A percentile compares a stretch with the other conserved stretches of the same genome.
These are phyloP conservation scores for Pseudopyricularia javanii DNA, from an alignment of 2,329 filamentous ascomycete species.

Conservation along the genomic window DNA sequence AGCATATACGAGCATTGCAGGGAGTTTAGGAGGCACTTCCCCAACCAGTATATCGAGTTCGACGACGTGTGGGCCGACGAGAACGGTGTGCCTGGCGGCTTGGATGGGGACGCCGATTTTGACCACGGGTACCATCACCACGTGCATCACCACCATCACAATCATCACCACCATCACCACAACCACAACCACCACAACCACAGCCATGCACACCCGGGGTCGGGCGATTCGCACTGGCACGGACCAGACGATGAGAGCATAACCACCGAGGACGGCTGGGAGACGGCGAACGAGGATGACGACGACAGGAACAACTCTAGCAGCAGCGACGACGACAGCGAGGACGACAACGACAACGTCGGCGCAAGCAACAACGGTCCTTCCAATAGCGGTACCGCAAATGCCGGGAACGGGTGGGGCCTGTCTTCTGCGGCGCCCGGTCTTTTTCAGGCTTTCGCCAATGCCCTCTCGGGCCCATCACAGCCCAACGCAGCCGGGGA, in stretches of 20 bases:
- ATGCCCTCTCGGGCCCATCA: neutral
- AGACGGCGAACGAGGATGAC: constrained; percentile 2
- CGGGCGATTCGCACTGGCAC: neutral
- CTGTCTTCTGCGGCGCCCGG: neutral
- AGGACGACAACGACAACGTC: neutral
- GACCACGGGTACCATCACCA: neutral
- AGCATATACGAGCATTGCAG: constrained; percentile 11
- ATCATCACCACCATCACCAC: neutral
- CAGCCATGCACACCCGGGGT: neutral
- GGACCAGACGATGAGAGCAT: neutral
- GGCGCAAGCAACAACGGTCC: neutral
- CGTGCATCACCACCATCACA: neutral
- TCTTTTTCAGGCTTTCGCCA: neutral
- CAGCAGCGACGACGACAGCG: neutral
- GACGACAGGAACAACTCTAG: neutral
- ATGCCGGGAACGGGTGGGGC: neutral
- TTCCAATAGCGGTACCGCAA: neutral
- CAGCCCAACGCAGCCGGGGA: neutral
- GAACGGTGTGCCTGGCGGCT: constrained; percentile 2
- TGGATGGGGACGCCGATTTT: neutral
- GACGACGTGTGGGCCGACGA: constrained; percentile 4
- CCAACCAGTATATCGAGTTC: neutral
- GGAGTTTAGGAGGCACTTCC: constrained; percentile 3
- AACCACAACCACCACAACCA: neutral
- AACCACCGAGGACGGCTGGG: constrained; percentile 1